Conservation (phyloP, 768 basidiomycete species). For the Mrakia blollopis region DNA sequence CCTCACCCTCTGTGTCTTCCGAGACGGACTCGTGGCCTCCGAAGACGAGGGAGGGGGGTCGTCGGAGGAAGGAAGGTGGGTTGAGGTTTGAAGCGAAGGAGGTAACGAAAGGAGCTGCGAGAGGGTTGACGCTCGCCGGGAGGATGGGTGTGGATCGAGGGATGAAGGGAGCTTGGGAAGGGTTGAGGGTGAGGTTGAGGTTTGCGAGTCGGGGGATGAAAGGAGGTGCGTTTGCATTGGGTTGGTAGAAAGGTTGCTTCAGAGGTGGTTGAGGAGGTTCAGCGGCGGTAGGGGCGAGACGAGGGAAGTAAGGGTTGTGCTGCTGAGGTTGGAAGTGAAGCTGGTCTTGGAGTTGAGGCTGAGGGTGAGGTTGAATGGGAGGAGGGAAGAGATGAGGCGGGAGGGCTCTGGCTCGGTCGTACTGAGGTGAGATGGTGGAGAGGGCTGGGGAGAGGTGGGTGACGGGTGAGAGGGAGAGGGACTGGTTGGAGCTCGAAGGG, state of each 20-base stretch:
- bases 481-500: background rate
- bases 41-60: background rate
- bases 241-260: background rate
- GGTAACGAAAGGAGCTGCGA: background rate
- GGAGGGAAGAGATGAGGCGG: background rate
- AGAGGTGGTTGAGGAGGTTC: background rate
- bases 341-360: too few species aligned
- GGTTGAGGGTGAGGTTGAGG: background rate
- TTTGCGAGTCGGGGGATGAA: background rate
- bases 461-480: background rate
- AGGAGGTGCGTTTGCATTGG: background rate
- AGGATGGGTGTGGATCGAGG: too few species aligned
- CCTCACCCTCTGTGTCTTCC: background rate
- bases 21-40: background rate
- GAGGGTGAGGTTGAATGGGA: too few species aligned
- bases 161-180: background rate
- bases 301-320: conserved; percentile 14
- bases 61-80: background rate
- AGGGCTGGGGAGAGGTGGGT: background rate
- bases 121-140: background rate
- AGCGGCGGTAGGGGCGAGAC: too few species aligned
- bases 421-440: background rate
- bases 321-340: background rate
- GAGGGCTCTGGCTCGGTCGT: background rate
- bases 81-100: background rate